Evolutionary conservation across 2,329 filamentous ascomycete species (phyloP).

Genomic region (Penicillium verrucosum): DNA sequence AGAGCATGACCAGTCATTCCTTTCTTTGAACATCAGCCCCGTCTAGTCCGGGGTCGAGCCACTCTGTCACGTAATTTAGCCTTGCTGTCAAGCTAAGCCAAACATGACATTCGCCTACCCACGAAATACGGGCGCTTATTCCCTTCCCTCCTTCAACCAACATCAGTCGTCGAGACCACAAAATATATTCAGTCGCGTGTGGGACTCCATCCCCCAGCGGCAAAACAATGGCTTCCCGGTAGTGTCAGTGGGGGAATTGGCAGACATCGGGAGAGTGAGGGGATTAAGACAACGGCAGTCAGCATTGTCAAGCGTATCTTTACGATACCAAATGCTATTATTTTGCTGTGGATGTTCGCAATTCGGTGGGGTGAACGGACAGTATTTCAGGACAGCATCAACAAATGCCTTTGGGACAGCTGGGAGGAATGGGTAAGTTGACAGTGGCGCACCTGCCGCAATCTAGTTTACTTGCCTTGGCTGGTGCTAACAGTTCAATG

Average conservation of each 20-base stretch:
- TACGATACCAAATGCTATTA: constrained; percentile 61
- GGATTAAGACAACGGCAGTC: constrained; percentile 15
- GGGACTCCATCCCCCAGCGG: constrained; percentile 18
- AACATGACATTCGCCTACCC: constrained; percentile 38
- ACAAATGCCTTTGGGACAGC: constrained; percentile 72
- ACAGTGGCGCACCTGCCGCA: background rate
- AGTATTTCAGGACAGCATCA: constrained; percentile 68
- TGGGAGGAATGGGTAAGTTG: constrained; percentile 87
- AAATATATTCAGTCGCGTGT: constrained; percentile 11
- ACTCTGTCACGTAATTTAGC: constrained; percentile 1
- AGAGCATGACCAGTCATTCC: constrained; percentile 21
- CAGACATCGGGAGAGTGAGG: constrained; percentile 12
- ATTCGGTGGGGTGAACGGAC: constrained; percentile 83
- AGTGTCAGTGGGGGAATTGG: constrained; percentile 6
- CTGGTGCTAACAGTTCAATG: constrained; percentile 5
- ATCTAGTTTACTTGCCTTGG: background rate
- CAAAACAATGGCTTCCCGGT: constrained; percentile 25
- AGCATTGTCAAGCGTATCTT: constrained; percentile 22
- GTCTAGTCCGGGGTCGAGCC: constrained; percentile 15
- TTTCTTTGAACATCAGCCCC: constrained; percentile 17
- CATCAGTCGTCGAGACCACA: constrained; percentile 11
- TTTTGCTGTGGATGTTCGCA: constrained; percentile 70
- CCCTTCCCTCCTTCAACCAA: constrained; percentile 26
- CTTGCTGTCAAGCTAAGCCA: constrained; percentile 13
- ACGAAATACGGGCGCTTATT: constrained; percentile 24